These are phyloP conservation scores for Hypoxylon sp. DNA, from an alignment of 2,329 filamentous ascomycete species.

Conservation along the genomic window DNA sequence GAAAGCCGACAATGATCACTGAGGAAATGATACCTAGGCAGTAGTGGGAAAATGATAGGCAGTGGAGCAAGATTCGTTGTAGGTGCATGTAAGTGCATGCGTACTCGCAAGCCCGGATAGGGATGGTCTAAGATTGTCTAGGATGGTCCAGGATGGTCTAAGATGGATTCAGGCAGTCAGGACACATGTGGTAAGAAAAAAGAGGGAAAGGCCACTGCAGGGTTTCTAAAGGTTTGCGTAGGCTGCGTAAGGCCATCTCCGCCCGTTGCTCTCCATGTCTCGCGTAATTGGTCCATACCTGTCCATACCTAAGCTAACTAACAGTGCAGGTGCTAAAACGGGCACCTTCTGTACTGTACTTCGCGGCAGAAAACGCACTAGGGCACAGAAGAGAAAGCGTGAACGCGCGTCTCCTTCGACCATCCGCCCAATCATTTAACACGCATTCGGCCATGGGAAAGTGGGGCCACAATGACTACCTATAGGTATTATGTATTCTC, in stretches of 20 bases:
- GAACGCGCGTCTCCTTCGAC: slow-evolving; percentile 51
- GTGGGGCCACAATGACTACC: slow-evolving; percentile 37
- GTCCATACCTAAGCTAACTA: slow-evolving; percentile 18
- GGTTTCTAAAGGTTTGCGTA: slow-evolving; percentile 38
- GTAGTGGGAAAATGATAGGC: slow-evolving; percentile 25
- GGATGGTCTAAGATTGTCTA: slow-evolving; percentile 24
- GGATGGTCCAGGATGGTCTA: neutral
- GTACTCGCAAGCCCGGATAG: slow-evolving; percentile 31
- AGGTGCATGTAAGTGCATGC: slow-evolving; percentile 32
- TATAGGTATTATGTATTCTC: slow-evolving; percentile 22
- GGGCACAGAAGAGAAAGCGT: slow-evolving; percentile 41
- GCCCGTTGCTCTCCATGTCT: slow-evolving; percentile 27
- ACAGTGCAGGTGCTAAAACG: slow-evolving; percentile 31
- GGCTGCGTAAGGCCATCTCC: slow-evolving; percentile 47
- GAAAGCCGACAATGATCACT: slow-evolving; percentile 19
- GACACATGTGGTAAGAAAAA: slow-evolving; percentile 39
- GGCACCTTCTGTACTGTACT: slow-evolving; percentile 38
- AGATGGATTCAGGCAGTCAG: no score
- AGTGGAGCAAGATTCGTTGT: slow-evolving; percentile 32
- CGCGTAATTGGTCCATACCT: slow-evolving; percentile 32
- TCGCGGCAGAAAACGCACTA: slow-evolving; percentile 44
- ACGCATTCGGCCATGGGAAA: slow-evolving; percentile 34
- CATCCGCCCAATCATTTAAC: slow-evolving; percentile 46
- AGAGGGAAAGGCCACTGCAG: slow-evolving; percentile 22
- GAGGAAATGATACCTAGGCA: slow-evolving; percentile 18